Evolutionary conservation across 2,329 filamentous ascomycete species (phyloP).

Genomic region (Pseudogymnoascus sp.): DNA sequence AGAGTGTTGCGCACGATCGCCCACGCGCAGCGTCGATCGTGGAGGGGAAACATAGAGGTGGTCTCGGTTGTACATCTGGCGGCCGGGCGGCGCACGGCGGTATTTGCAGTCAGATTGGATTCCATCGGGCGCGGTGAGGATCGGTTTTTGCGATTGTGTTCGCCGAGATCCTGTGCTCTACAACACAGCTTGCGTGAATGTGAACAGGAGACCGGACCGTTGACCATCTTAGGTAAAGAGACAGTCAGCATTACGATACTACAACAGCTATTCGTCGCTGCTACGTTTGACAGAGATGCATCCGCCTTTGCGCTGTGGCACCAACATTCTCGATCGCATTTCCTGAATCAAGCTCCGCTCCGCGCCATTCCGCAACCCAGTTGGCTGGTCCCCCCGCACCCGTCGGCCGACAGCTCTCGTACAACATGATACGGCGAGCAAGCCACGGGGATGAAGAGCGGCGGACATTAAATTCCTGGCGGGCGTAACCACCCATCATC

Average conservation of each 20-base stretch:
- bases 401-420: background rate
- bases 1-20: background rate
- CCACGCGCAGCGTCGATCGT: background rate
- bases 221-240: background rate
- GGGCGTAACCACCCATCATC: slow-evolving; percentile 5
- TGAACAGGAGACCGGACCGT: background rate
- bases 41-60: background rate
- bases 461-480: background rate
- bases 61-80: background rate
- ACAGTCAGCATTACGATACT: background rate
- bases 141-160: background rate
- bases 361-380: background rate
- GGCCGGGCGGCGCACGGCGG: background rate
- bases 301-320: background rate
- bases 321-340: background rate
- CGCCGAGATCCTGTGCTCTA: background rate
- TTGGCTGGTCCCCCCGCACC: background rate
- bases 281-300: background rate
- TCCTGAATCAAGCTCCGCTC: background rate
- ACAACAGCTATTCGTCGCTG: background rate
- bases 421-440: background rate
- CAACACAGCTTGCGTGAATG: background rate
- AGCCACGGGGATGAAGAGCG: background rate
- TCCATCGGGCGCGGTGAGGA: background rate
- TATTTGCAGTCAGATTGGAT: background rate